These are phyloP conservation scores for Globisporangium okanoganense DNA, from an alignment of 352 stramenopile genomes.

Conservation along the genomic window DNA sequence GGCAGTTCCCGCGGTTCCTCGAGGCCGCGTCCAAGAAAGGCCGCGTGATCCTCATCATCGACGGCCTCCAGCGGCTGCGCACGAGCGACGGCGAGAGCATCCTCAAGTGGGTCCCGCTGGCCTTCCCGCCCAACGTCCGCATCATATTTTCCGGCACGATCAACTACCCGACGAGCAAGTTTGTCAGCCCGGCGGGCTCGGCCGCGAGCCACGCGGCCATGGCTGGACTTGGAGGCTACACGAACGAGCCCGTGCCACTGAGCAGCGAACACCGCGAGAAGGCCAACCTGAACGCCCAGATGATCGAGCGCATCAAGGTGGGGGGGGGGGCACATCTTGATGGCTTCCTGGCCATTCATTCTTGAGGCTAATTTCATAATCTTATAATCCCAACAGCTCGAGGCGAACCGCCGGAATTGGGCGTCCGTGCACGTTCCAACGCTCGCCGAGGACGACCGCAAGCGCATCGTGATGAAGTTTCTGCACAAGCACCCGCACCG, in stretches of 20 bases:
- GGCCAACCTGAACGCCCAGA: constrained; percentile 52
- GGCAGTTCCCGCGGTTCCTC: constrained; percentile 89
- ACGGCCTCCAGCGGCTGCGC: constrained; percentile 82
- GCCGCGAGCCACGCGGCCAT: not conserved
- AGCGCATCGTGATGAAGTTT: constrained; percentile 61
- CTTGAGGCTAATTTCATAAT: no score
- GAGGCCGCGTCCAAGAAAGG: constrained; percentile 89
- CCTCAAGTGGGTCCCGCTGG: constrained; percentile 88
- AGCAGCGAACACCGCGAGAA: constrained; percentile 61
- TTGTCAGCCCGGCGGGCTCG: constrained; percentile 16
- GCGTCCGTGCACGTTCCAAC: constrained; percentile 54
- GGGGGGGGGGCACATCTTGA: no score
- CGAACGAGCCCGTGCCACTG: not conserved
- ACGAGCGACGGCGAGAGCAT: constrained; percentile 87
- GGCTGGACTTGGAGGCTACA: not conserved
- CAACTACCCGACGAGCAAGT: constrained; percentile 42
- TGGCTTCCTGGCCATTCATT: not conserved
- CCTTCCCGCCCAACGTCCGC: constrained; percentile 85
- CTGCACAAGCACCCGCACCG: constrained; percentile 30
- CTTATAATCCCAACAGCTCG: constrained; percentile 22
- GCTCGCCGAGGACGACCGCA: constrained; percentile 58
- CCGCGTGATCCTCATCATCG: constrained; percentile 87
- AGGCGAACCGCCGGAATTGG: constrained; percentile 77
- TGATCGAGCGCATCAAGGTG: constrained; percentile 78
- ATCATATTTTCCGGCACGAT: constrained; percentile 79